Conservation (phyloP, 2,329 filamentous ascomycete genomes). For the Drechslerella coelobrocha region DNA sequence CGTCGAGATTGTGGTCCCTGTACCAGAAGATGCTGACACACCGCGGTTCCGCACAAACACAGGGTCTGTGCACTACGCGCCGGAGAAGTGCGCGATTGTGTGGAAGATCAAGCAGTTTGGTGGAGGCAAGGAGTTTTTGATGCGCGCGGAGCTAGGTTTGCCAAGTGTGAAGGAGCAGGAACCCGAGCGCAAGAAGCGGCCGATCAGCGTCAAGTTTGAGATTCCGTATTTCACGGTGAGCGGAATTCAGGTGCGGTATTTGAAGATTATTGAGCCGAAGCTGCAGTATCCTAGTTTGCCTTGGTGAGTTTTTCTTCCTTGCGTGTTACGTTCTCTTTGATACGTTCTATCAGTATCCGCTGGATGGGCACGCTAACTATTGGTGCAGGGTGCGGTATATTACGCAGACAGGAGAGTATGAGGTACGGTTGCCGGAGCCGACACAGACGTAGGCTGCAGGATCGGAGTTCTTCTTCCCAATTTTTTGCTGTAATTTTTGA, state of each 20-base stretch:
- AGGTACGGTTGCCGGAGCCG: conserved; percentile 63
- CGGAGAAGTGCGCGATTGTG: conserved; percentile 94
- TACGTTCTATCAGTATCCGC: neutral
- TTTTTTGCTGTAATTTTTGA: neutral
- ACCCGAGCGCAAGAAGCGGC: conserved; percentile 69
- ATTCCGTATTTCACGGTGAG: conserved; percentile 99
- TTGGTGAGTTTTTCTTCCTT: conserved; percentile 68
- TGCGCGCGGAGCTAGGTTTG: conserved; percentile 93
- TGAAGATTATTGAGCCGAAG: conserved; percentile 99
- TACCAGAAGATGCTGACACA: conserved; percentile 94
- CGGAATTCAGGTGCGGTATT: conserved; percentile 95
- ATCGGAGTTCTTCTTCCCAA: too few relatives aligned
- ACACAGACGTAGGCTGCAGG: conserved; percentile 69
- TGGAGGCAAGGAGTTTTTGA: conserved; percentile 96
- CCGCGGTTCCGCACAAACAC: conserved; percentile 97
- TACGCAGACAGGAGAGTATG: conserved; percentile 72
- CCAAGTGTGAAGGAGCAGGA: conserved; percentile 85
- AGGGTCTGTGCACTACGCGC: conserved; percentile 94
- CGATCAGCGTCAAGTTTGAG: conserved; percentile 99
- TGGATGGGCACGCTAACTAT: conserved; percentile 68
- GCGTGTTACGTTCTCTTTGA: too few relatives aligned
- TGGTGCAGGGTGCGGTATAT: conserved; percentile 99
- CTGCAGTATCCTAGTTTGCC: conserved; percentile 50
- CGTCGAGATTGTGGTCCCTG: conserved; percentile 95
- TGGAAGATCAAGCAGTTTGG: conserved; percentile 99